phyloP scores from a whole-genome alignment of 2,329 filamentous ascomycete genomes.

The Ilyonectria robusta region DNA sequence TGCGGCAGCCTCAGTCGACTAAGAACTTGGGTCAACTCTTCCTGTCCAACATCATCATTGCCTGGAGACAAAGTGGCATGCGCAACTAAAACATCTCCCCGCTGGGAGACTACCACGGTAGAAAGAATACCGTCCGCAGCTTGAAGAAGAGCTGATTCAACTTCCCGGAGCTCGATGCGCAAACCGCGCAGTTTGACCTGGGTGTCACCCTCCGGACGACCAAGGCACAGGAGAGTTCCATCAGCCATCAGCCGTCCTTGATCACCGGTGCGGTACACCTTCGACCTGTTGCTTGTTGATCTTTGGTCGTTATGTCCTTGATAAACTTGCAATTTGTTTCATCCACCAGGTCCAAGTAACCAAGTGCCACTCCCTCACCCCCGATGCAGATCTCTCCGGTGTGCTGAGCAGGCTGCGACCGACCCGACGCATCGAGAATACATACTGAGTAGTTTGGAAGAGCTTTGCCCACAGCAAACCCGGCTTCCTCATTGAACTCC shows the following conservation, averaged over 20 bases:
- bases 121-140: slow-evolving; percentile 9
- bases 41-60: background rate
- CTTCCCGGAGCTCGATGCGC: slow-evolving; percentile 24
- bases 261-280: slow-evolving; percentile 21
- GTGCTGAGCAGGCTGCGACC: slow-evolving; percentile 30
- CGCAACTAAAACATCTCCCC: slow-evolving; percentile 22
- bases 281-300: background rate
- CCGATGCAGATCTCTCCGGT: slow-evolving; percentile 32
- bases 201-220: slow-evolving; percentile 19
- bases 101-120: slow-evolving; percentile 19
- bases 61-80: slow-evolving; percentile 25
- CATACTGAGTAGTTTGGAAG: slow-evolving; percentile 56
- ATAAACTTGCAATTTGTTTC: slow-evolving; percentile 25
- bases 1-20: slow-evolving; percentile 39
- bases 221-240: slow-evolving; percentile 17
- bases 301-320: background rate
- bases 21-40: slow-evolving; percentile 37
- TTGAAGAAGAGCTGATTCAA: slow-evolving; percentile 14
- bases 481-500: slow-evolving; percentile 4
- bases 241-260: slow-evolving; percentile 16
- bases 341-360: slow-evolving; percentile 53
- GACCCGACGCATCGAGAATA: slow-evolving; percentile 54
- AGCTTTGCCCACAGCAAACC: slow-evolving; percentile 33
- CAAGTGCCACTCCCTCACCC: slow-evolving; percentile 56
- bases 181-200: slow-evolving; percentile 25